Evolutionary conservation across 1,284 basidiomycete genomes (phyloP), one percentile per base, ranked within the genome.

Genomic region (Ceratobasidium sp.): DNA sequence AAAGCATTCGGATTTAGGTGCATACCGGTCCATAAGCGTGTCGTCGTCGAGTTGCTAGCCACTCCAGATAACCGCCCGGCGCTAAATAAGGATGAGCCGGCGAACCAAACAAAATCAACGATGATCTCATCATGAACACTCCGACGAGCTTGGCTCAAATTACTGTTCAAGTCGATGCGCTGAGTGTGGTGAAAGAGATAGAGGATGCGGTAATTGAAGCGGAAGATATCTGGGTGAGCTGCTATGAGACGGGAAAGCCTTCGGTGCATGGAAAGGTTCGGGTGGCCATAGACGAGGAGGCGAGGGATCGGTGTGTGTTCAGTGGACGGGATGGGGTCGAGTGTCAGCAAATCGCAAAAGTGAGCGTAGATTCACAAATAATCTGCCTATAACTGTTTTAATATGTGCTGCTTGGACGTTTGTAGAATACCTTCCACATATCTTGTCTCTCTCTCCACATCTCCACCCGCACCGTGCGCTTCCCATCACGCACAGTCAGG

Each of bases 201-300:
- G 64, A 66, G 53, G 46, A 66, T 22, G 64, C 48, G 2, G 14
- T 66, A n/a, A 41, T 66, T 31, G 64, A 66, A 49, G 24, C 27
- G 7, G 64, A 66, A 29, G 64, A 66, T 39, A 51, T 66, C 29
- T 66, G 64, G 64, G 49, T 66, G 14, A 66, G 64, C 64, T 66
- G 64, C 31, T 66, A 66, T 29, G 64, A 66, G 46, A n/a, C 49
- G 31, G 24, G 29, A 24, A 66, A 37, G 22, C 27, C 64, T 19
- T 66, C 64, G 29, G 49, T 66, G 27, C 64, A 66, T 24, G 64
- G 64, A 11, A 66, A 66, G 37, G 48, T 66, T 8, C 14, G 27
- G 27, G 64, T 66, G 29, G 34, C 29, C 6, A 66, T 66, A n/a
- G 48, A 48, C 16, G 48, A 53, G 34, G 11, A 66, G 49, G 64